Evolutionary conservation across 495 filamentous ascomycete species (phyloP).

Genomic region (Bryoglossum gracile): DNA sequence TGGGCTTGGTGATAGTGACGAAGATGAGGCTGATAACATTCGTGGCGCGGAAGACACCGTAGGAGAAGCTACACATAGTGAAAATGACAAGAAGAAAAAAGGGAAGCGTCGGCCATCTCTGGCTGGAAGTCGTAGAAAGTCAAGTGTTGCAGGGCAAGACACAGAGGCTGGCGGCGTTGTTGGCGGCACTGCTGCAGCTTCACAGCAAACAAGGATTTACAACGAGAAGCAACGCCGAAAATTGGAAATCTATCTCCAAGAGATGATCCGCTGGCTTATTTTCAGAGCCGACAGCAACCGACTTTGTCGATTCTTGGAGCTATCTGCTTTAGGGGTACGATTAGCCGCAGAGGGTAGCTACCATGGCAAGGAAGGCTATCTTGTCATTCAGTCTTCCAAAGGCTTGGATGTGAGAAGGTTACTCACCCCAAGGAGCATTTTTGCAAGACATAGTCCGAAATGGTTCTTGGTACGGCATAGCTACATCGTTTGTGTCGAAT

Average conservation of each 20-base stretch:
- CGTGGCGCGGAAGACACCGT: slow-evolving; percentile 40
- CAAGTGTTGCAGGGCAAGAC: slow-evolving; percentile 40
- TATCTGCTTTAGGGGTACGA: slow-evolving; percentile 91
- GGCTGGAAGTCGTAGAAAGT: slow-evolving; percentile 45
- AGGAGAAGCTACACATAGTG: slow-evolving; percentile 41
- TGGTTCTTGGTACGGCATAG: slow-evolving; percentile 98
- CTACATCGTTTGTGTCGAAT: slow-evolving; percentile 96
- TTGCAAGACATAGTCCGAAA: slow-evolving; percentile 77
- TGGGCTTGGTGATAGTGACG: slow-evolving; percentile 73
- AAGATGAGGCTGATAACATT: slow-evolving; percentile 53
- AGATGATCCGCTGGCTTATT: slow-evolving; percentile 89
- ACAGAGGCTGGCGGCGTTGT: slow-evolving; percentile 21
- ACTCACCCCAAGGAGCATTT: slow-evolving; percentile 65
- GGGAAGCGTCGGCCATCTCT: slow-evolving; percentile 63
- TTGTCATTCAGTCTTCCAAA: slow-evolving; percentile 85
- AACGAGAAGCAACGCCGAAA: slow-evolving; percentile 67
- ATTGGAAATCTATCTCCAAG: slow-evolving; percentile 85
- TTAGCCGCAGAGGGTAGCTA: slow-evolving; percentile 93
- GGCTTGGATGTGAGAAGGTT: slow-evolving; percentile 83
- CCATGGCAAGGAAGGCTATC: slow-evolving; percentile 93
- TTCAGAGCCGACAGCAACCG: slow-evolving; percentile 94
- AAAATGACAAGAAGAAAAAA: slow-evolving; percentile 27
- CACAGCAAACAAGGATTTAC: slow-evolving; percentile 30
- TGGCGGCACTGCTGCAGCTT: slow-evolving; percentile 31
- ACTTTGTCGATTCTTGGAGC: slow-evolving; percentile 89